Evolutionary conservation across 495 filamentous ascomycete species (phyloP), one percentile per base, ranked within the genome.

Genomic region (Trichoderma asperelloides): DNA sequence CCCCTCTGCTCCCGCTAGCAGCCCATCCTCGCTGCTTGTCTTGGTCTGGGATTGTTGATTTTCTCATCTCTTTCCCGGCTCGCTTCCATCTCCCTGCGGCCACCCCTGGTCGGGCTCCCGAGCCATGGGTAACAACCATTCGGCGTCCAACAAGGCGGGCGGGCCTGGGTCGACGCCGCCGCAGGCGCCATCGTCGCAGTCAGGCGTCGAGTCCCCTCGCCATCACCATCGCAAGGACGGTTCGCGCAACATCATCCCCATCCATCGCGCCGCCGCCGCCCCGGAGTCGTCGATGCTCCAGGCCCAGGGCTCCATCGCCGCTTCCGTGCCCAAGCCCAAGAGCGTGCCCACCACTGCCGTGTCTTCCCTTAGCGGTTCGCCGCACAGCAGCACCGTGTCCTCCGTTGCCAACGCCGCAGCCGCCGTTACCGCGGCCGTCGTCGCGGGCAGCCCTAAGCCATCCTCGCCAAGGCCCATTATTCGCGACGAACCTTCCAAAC

Each of bases 211-310:
- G 15, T 66, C 64, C 21, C 64, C 33, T 60, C 55, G 55, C 55
- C 55, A 39, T 74, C 78, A 41, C 73, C 75, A 68, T 69, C 70
- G 69, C 41, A 40, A 23, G 21, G 43, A 65, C 39, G 51, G 40
- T 68, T 30, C 63, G 65, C 18, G 70, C 70, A 15, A 64, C 70
- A 27, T 57, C 63, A 23, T 64, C 65, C 57, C 37, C 45, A 39
- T 43, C 51, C 37, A 45, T 23, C 75, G 76, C 70, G 74, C 81
- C 69, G 74, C 76, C 68, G 77, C 82, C 70, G 82, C 81, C 60
- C 81, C 82, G 33, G 82, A 82, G 65, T 82, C 85, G 73, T 76
- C 81, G 25, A 85, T 82, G 64, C 74, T 81, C 63, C 82, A 84
- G 71, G 84, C 82, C 64, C 81, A 82, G 69, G 84, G 82, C 71